Base-by-base conservation (phyloP, 495 filamentous ascomycete species). In the Podospora tetraspora region DNA sequence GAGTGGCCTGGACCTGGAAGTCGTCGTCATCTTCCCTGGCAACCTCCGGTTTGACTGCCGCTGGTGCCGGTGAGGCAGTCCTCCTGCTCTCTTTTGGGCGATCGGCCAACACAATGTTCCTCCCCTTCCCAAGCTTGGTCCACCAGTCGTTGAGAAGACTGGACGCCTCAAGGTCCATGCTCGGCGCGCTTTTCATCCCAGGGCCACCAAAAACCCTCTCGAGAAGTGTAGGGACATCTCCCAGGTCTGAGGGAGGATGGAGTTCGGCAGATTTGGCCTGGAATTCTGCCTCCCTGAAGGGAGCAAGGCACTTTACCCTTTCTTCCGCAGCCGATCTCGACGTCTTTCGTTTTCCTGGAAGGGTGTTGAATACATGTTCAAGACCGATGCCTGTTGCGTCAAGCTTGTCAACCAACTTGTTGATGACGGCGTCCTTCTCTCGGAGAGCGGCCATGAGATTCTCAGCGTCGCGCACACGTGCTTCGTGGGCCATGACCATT, bases 381-480 rank as follows among this genome's bases (percentile, higher is more conserved):
- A 94, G 77, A 30, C 93, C 90, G 2, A 86, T 82, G 1, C 88
- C 86, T 59, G 87, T 84, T 0, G 86, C 80, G 67, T 92, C 90
- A n/a, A 95, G 80, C 71, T 91, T 92, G 75, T 96, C 92, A 10
- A 92, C 80, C 24, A 97, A 73, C 67, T 89, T 91, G 21, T 83
- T 81, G 66, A 97, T 91, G 21, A 92, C 84, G 71, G 81, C 85
- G 76, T 97, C 93, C 77, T 97, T 97, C 37, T 93, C 88, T 67
- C 82, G 83, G 11, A 97, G 72, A 25, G 83, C 81, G 9, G 83
- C 75, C 25, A 89, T 71, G 1, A 97, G 83, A 30, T 81, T 79
- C 10, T 79, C 77, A 59, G 84, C 83, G 76, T 85, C 85, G 66
- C 75, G 76, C 65, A 76, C 81, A 63, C 84, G 83, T 61, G 71